Conservation (phyloP, 2,329 filamentous ascomycete genomes). For the Aspergillus phoenicis region DNA sequence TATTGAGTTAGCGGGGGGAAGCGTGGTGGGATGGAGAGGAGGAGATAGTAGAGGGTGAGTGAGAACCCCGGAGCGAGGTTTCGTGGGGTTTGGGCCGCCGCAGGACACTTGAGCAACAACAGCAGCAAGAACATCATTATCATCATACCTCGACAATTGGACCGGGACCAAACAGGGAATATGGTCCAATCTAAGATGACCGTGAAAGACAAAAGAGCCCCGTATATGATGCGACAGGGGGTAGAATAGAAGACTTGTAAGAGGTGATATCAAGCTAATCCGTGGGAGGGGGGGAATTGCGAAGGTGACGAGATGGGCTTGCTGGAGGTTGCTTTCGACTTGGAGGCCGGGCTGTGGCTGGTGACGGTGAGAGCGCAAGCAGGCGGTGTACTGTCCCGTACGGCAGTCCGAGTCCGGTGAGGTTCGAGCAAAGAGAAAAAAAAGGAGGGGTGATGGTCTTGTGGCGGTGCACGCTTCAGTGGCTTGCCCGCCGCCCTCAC, state of each 20-base stretch:
- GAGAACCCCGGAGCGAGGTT: constrained; percentile 36
- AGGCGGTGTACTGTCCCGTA: constrained; percentile 1
- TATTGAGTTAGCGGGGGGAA: constrained; percentile 16
- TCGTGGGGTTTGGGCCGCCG: constrained; percentile 44
- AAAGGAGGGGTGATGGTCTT: constrained; percentile 27
- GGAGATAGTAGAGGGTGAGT: constrained; percentile 27
- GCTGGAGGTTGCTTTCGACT: constrained; percentile 13
- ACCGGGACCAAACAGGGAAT: constrained; percentile 12
- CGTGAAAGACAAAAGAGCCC: constrained; percentile 11
- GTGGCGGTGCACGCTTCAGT: constrained; percentile 34
- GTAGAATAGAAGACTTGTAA: constrained; percentile 9
- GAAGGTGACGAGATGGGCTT: constrained; percentile 19
- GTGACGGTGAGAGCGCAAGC: constrained; percentile 17
- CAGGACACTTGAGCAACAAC: constrained; percentile 31
- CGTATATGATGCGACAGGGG: constrained; percentile 1
- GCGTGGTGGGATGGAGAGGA: constrained; percentile 25
- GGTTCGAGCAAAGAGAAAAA: background rate
- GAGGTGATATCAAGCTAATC: constrained; percentile 11
- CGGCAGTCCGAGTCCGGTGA: background rate
- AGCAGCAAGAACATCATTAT: constrained; percentile 14
- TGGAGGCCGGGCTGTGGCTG: constrained; percentile 29
- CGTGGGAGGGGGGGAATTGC: constrained; percentile 16
- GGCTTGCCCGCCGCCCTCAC: constrained; percentile 21
- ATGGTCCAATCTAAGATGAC: constrained; percentile 10
- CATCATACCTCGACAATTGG: constrained; percentile 33